Percentiles rank a stretch among this genome's conserved stretches.
Conservation (phyloP, 2,329 filamentous ascomycete genomes). For the Aspergillus unguis region DNA sequence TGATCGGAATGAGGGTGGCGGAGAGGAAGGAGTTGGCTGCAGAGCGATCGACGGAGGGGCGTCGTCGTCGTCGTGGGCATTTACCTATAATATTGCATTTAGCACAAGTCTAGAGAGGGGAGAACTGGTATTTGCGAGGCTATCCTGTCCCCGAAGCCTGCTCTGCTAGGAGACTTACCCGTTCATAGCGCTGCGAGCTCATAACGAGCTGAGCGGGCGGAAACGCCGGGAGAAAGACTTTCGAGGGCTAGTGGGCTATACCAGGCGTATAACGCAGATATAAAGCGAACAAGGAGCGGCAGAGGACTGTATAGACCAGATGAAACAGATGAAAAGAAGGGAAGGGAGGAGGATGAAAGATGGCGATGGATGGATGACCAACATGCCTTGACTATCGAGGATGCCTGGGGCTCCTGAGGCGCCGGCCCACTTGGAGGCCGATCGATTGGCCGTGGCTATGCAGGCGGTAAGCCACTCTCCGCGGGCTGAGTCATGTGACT, state of each 20-base stretch:
- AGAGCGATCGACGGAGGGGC: constrained; percentile 29
- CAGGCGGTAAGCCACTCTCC: constrained; percentile 1
- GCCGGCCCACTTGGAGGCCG: constrained; percentile 1
- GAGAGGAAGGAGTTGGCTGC: constrained; percentile 39
- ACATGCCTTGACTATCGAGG: background rate
- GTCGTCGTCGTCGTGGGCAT: constrained; percentile 43
- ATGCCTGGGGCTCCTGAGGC: constrained; percentile 10
- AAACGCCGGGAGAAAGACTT: constrained; percentile 20
- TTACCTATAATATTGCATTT: constrained; percentile 34
- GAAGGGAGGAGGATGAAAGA: constrained; percentile 21
- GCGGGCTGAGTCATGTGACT: constrained; percentile 9
- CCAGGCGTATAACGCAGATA: background rate
- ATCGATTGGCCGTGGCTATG: constrained; percentile 8
- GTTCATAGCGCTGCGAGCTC: constrained; percentile 50
- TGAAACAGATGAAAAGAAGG: constrained; percentile 21
- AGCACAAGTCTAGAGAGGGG: background rate
- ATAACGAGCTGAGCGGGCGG: constrained; percentile 41
- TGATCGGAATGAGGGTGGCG: constrained; percentile 79
- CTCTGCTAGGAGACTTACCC: constrained; percentile 35
- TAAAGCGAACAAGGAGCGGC: constrained; percentile 15
- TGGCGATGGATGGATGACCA: constrained; percentile 7
- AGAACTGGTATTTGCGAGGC: background rate
- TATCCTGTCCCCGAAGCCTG: background rate
- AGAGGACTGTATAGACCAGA: constrained; percentile 14
- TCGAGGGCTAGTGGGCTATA: constrained; percentile 14